Evolutionary conservation across 139 green algal species (phyloP).

Genomic region (Chlamydomonas incerta): DNA sequence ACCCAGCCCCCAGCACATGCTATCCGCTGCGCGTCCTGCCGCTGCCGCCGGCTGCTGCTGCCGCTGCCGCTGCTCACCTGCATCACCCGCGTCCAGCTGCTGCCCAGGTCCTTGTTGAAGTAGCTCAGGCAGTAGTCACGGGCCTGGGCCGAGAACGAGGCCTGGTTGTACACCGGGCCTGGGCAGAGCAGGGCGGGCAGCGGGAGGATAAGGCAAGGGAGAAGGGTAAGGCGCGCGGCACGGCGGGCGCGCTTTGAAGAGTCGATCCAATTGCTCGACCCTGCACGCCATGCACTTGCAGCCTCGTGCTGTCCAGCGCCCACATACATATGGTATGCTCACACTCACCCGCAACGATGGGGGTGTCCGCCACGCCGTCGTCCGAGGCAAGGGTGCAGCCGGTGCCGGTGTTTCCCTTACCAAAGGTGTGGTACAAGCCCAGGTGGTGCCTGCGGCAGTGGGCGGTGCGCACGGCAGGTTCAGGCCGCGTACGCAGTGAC

Average conservation of each 20-base stretch:
- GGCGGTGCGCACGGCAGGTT: too few species aligned
- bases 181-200: background rate
- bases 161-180: slow-evolving; percentile 28
- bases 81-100: background rate
- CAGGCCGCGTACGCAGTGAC: too few species aligned
- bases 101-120: background rate
- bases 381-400: background rate
- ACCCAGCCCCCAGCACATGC: too few species aligned
- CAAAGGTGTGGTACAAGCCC: slow-evolving; percentile 32
- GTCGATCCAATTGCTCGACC: too few species aligned
- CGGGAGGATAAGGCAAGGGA: too few species aligned
- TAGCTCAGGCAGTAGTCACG: slow-evolving; percentile 11
- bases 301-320: too few species aligned
- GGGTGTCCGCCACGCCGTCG: slow-evolving; percentile 28
- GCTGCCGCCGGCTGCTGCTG: too few species aligned
- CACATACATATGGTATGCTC: too few species aligned
- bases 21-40: too few species aligned
- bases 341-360: slow-evolving; percentile 15
- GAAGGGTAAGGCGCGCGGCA: too few species aligned
- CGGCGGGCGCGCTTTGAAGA: too few species aligned
- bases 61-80: background rate
- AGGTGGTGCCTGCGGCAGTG: slow-evolving; percentile 26
- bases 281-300: too few species aligned
- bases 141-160: background rate
- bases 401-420: background rate